Conservation (phyloP, 768 basidiomycete species). For the Baorangia bicolor region DNA sequence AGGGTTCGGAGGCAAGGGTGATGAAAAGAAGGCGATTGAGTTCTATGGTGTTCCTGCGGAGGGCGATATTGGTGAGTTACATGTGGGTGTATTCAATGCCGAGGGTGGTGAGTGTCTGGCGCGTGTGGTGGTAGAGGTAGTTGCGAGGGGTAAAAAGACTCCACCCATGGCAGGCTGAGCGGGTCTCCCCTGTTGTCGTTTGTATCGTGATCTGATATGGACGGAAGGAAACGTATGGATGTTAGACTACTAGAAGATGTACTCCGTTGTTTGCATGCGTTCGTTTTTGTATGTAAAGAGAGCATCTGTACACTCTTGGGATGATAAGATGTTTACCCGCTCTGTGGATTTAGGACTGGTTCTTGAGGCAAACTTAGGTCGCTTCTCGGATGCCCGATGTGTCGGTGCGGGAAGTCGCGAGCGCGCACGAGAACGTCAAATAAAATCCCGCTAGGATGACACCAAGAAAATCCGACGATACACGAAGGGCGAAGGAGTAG, state of each 20-base stretch:
- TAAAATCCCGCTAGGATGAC: neutral
- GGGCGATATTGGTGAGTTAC: constrained; percentile 52
- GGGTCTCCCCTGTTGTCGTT: constrained; percentile 19
- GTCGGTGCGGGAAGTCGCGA: neutral
- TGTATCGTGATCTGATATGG: constrained; percentile 10
- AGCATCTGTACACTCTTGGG: constrained; percentile 4
- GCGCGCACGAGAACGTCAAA: neutral
- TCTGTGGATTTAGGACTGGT: neutral
- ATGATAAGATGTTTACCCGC: neutral
- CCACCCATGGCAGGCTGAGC: constrained; percentile 28
- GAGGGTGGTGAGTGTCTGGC: constrained; percentile 53
- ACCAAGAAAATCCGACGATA: constrained; percentile 15
- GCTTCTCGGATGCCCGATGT: neutral
- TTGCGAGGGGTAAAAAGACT: constrained; percentile 32
- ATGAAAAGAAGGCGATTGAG: constrained; percentile 51
- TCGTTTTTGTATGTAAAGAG: constrained; percentile 23
- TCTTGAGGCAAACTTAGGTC: neutral
- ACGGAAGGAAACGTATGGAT: neutral
- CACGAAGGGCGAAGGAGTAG: constrained; percentile 16
- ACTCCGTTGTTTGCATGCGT: constrained; percentile 17
- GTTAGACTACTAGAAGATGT: constrained; percentile 13
- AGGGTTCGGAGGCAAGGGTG: constrained; percentile 32
- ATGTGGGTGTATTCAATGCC: constrained; percentile 53
- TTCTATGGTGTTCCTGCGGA: constrained; percentile 52
- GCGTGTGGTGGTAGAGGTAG: constrained; percentile 57